Evolutionary conservation across 2,329 filamentous ascomycete genomes (phyloP).

Genomic region (Aspergillus glaucus): DNA sequence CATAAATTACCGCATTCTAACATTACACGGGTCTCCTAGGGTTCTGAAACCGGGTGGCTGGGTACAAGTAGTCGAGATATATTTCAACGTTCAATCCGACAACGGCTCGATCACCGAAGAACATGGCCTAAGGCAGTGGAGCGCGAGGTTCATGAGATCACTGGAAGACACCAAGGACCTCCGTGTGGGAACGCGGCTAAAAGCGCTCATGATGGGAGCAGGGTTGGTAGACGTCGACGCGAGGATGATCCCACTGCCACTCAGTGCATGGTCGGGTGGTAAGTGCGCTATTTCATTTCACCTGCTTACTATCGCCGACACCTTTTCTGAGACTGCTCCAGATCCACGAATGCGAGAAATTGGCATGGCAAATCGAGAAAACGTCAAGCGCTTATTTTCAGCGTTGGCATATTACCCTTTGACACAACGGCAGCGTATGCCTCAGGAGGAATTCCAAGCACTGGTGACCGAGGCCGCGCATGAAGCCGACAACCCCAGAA

Average conservation of each 20-base stretch:
- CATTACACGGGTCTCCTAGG: conserved; percentile 13
- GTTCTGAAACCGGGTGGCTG: conserved; percentile 67
- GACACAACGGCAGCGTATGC: conserved; percentile 37
- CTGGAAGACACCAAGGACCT: conserved; percentile 61
- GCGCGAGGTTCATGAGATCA: conserved; percentile 56
- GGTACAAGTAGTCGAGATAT: conserved; percentile 83
- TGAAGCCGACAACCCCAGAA: conserved; percentile 30
- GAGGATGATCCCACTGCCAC: conserved; percentile 59
- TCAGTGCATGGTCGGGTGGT: conserved; percentile 66
- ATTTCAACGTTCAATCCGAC: conserved; percentile 78
- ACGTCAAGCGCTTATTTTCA: conserved; percentile 31
- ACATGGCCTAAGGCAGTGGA: conserved; percentile 62
- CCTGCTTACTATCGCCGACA: background rate
- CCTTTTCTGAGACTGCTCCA: conserved; percentile 21
- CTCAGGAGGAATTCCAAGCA: conserved; percentile 29
- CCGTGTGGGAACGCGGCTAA: conserved; percentile 56
- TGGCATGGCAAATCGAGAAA: conserved; percentile 35
- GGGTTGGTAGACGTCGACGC: conserved; percentile 65
- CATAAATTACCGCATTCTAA: conserved; percentile 3
- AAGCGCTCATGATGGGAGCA: conserved; percentile 52
- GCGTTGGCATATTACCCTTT: conserved; percentile 41
- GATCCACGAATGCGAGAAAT: conserved; percentile 39
- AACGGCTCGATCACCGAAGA: conserved; percentile 68
- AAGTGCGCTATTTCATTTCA: conserved; percentile 18
- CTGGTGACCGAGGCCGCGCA: conserved; percentile 32